Evolutionary conservation across 805 yeast species (phyloP).

Genomic region (Wickerhamiella alocasiicola): DNA sequence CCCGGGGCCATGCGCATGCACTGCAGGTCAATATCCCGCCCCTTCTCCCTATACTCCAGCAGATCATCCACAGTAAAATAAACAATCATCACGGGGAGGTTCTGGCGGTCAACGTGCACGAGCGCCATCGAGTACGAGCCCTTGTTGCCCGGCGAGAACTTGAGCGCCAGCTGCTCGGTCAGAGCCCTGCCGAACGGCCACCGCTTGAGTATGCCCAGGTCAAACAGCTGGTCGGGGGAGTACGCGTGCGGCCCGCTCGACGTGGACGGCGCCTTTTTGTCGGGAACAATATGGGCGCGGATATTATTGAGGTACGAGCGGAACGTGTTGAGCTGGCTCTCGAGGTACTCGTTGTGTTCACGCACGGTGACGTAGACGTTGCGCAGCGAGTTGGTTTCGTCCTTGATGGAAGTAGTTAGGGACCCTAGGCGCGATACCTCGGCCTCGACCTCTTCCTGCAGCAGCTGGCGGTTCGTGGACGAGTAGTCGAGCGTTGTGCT

Average conservation of each 20-base stretch:
- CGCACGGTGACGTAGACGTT: conserved; percentile 25
- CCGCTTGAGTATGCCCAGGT: conserved; percentile 21
- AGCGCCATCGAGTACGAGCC: conserved; percentile 26
- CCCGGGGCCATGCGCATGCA: conserved; percentile 12
- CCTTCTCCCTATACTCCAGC: conserved; percentile 20
- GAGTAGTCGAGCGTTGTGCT: conserved; percentile 19
- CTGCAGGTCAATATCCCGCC: conserved; percentile 12
- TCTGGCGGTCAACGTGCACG: conserved; percentile 23
- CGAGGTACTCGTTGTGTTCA: conserved; percentile 29
- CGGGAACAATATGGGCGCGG: conserved; percentile 18
- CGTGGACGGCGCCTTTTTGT: conserved; percentile 13
- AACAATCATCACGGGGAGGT: conserved; percentile 23
- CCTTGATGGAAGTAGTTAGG: conserved; percentile 23
- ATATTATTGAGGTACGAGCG: conserved; percentile 28
- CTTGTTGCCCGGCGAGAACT: conserved; percentile 23
- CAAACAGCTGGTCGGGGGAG: conserved; percentile 20
- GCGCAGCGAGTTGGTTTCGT: conserved; percentile 25
- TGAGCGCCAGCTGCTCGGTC: conserved; percentile 19
- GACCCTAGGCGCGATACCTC: conserved; percentile 28
- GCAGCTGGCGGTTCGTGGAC: conserved; percentile 21
- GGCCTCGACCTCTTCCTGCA: conserved; percentile 26
- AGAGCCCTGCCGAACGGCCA: conserved; percentile 21
- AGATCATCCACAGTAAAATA: conserved; percentile 28
- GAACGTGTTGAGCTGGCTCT: conserved; percentile 28
- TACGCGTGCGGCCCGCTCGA: conserved; percentile 20